phyloP scores from a whole-genome alignment of 2,329 filamentous ascomycete genomes.

The Fusarium newnesense region DNA sequence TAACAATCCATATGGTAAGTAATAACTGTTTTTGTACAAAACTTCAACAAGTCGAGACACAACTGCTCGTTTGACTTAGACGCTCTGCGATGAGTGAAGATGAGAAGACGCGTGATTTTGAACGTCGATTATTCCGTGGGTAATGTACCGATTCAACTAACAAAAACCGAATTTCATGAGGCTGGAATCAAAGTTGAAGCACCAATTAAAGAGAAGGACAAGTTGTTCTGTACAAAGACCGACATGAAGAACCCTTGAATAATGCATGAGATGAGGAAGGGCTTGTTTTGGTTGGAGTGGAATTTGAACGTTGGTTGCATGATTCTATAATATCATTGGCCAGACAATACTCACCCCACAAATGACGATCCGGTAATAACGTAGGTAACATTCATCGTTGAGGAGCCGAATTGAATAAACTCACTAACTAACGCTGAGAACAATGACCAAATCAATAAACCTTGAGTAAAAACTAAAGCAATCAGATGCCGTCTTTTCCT shows the following conservation, averaged over 20 bases:
- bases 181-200: no score
- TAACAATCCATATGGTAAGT: background rate
- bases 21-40: background rate
- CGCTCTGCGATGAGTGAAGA: background rate
- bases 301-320: slow-evolving; percentile 1
- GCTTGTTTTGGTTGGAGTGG: slow-evolving; percentile 4
- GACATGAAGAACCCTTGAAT: background rate
- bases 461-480: background rate
- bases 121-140: background rate
- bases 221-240: background rate
- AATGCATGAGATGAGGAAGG: background rate
- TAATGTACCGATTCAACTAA: background rate
- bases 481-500: slow-evolving; percentile 6
- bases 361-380: background rate
- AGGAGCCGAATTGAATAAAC: background rate
- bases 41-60: background rate
- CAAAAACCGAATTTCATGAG: background rate
- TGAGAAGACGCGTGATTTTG: background rate
- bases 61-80: slow-evolving; percentile 7
- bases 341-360: background rate
- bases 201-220: background rate
- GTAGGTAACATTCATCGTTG: background rate
- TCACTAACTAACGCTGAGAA: background rate
- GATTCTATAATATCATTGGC: background rate
- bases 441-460: background rate